Base-by-base conservation (phyloP, 2,329 filamentous ascomycete species). In the Teratosphaeriaceae sp. region DNA sequence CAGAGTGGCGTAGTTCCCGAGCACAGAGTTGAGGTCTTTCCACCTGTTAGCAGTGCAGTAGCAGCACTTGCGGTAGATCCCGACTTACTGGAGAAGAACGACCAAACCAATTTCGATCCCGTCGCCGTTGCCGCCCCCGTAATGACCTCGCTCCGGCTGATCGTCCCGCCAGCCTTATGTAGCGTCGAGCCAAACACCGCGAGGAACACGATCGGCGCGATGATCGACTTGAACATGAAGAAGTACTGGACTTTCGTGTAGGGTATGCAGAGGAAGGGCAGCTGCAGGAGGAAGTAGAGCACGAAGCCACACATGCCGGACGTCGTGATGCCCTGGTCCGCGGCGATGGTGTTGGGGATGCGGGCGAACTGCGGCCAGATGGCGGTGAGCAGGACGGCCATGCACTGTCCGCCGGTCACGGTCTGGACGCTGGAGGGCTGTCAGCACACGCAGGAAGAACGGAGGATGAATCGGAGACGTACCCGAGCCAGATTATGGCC, bases 1-100 rank as follows among this genome's bases (percentile, higher is more conserved):
- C 13, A 23, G 47, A 46, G 62, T 65, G 2, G 62, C 56, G 35
- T 57, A 62, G 27, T 56, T 53, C 21, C 60, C 62, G 24, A 57
- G 44, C 4, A 59, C 56, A 9, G 51, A 49, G 40, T 57, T 57
- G 24, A 57, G 49, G 40, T 57, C n/a, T n/a, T n/a, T n/a, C n/a
- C n/a, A n/a, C n/a, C n/a, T n/a, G n/a, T n/a, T n/a, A n/a, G n/a
- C n/a, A n/a, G n/a, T n/a, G n/a, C n/a, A n/a, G n/a, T n/a, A n/a
- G n/a, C n/a, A n/a, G n/a, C n/a, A n/a, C n/a, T n/a, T n/a, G n/a
- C n/a, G n/a, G n/a, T n/a, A n/a, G n/a, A n/a, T n/a, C n/a, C n/a
- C n/a, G n/a, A n/a, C n/a, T n/a, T n/a, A n/a, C n/a, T 48, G 42
- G 43, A 37, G 50, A 56, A 55, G 51, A 59, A 57, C 0, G 54